Base-by-base conservation (phyloP, 2,329 filamentous ascomycete genomes). In the Aspergillus tubingensis region DNA sequence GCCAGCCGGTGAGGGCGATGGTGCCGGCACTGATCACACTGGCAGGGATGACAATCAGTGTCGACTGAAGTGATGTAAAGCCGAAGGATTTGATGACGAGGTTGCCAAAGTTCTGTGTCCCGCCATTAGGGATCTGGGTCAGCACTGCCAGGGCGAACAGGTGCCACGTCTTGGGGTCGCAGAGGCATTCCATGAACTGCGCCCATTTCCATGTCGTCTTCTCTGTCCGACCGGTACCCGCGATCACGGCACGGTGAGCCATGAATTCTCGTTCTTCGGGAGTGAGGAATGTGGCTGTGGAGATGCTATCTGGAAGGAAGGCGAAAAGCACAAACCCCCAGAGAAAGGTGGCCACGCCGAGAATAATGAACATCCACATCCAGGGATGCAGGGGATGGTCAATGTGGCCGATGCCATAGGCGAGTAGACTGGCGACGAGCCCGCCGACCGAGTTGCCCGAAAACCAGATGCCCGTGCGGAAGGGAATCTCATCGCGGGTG, bases 141-240 rank as follows among this genome's bases (percentile, higher is more conserved):
- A 83, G 70, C 4, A 87, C 62, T 21, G 81, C 79, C 21, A 88
- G 80, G 2, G 74, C 76, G 59, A 85, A 79, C 49, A 88, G 79
- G 51, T 87, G 74, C 85, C 84, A 88, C 0, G 84, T 85, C 70
- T 88, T 87, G 3, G 83, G 84, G 64, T 87, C 86, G 8, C 76
- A 56, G 0, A 87, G 69, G 52, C 83, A 85, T 69, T 88, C 85
- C 5, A 71, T 60, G 27, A 80, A 72, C 66, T 88, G 86, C 2
- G 79, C 74, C 77, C 80, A 81, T 55, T 76, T 79, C 79, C 82
- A 87, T 8, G 65, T 70, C 10, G 81, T 79, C 11, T 58, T 39
- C 21, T 65, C 61, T 8, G 63, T 65, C 7, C 50, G 61, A 8
- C 65, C 65, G 15, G 65, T 66, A 10, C 63, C 63, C 2, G 63